Conservation (phyloP, 768 basidiomycete species). For the Amanita pseudoporphyria region DNA sequence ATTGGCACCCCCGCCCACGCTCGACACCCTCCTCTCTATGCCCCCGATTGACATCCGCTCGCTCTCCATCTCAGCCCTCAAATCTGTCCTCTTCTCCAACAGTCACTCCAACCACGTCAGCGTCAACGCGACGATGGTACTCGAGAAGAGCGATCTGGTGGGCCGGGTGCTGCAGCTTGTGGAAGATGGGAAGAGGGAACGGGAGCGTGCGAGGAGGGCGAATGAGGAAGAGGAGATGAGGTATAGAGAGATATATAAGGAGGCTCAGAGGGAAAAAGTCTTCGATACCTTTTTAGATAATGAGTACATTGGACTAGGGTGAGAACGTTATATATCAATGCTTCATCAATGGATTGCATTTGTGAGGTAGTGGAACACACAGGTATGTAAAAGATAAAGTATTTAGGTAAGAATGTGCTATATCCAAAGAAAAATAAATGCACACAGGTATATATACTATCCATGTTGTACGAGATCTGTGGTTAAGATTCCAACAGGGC, state of each 20-base stretch:
- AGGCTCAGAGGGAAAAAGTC: constrained; percentile 19
- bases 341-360: not conserved
- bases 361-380: too few species aligned
- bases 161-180: constrained; percentile 54
- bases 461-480: too few species aligned
- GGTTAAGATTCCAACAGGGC: too few species aligned
- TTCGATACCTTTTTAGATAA: not conserved
- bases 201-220: constrained; percentile 36
- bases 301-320: too few species aligned
- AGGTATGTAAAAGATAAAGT: too few species aligned
- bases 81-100: constrained; percentile 70
- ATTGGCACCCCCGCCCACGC: constrained; percentile 49
- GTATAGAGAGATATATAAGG: constrained; percentile 27
- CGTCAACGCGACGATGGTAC: constrained; percentile 43
- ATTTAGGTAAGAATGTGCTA: not conserved
- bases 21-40: constrained; percentile 62
- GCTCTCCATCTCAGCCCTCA: constrained; percentile 65
- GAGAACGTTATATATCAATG: too few species aligned
- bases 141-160: constrained; percentile 88
- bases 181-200: constrained; percentile 50
- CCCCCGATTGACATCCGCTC: constrained; percentile 41
- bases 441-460: not conserved
- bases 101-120: constrained; percentile 80
- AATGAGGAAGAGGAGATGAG: constrained; percentile 37
- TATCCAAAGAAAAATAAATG: not conserved